These are phyloP conservation scores for Lichtheimia ornata DNA, from an alignment of 371 early-diverging fungal genomes.

Conservation along the genomic window DNA sequence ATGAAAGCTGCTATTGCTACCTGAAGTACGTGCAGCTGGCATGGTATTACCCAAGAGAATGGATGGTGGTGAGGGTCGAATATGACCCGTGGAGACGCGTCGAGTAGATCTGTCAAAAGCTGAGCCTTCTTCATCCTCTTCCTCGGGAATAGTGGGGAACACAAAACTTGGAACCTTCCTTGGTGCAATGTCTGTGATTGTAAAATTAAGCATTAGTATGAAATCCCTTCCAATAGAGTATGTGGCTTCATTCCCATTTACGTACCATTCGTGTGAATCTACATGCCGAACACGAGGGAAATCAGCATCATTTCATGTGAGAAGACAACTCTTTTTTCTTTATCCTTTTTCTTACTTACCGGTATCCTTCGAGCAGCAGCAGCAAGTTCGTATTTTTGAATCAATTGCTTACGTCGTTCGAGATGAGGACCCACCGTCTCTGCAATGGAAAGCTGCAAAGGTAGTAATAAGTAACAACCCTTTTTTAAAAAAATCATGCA, in stretches of 20 bases:
- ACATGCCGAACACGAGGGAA: neutral
- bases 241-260: neutral
- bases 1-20: too few species aligned
- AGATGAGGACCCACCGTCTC: neutral
- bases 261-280: constrained; percentile 7
- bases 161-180: neutral
- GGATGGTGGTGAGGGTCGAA: neutral
- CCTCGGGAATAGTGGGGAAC: constrained; percentile 3
- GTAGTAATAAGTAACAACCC: neutral
- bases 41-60: too few species aligned
- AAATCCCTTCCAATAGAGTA: neutral
- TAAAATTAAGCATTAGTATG: neutral
- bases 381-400: constrained; percentile 7
- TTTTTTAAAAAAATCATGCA: neutral
- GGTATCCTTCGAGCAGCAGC: constrained; percentile 6
- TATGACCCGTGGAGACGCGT: constrained; percentile 8
- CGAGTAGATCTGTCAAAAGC: neutral
- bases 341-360: neutral
- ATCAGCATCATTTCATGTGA: neutral
- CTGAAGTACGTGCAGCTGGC: too few species aligned
- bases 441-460: neutral
- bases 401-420: constrained; percentile 9
- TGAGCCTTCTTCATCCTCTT: neutral
- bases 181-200: neutral
- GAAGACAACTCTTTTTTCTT: neutral